phyloP scores from a whole-genome alignment of 768 basidiomycete species.

The Mrakia frigida region DNA sequence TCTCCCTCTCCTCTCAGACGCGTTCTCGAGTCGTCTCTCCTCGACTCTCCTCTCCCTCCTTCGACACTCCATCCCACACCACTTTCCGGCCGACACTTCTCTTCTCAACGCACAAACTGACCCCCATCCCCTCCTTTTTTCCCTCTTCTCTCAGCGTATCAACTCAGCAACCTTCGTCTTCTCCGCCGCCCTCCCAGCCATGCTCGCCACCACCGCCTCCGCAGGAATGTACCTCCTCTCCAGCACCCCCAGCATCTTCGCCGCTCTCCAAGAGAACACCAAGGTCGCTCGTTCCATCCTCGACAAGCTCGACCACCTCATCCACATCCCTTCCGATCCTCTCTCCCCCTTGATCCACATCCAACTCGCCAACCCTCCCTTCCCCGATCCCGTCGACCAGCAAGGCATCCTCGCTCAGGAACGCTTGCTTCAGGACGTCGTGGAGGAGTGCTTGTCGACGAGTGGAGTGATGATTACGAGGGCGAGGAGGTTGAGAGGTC shows the following conservation, averaged over 20 bases:
- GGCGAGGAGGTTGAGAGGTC: constrained; percentile 71
- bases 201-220: constrained; percentile 80
- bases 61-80: not conserved
- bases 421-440: constrained; percentile 76
- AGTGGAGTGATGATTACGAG: constrained; percentile 75
- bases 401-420: constrained; percentile 62
- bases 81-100: no score
- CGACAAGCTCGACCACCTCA: constrained; percentile 62
- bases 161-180: constrained; percentile 94
- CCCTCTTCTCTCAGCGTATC: constrained; percentile 60
- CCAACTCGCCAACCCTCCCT: constrained; percentile 48
- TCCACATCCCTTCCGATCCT: constrained; percentile 78
- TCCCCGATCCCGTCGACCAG: constrained; percentile 51
- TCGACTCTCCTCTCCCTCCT: constrained; percentile 21
- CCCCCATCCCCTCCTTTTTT: constrained; percentile 2
- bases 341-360: constrained; percentile 87
- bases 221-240: constrained; percentile 76
- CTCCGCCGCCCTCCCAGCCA: constrained; percentile 87
- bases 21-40: no score
- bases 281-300: constrained; percentile 70
- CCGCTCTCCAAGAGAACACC: constrained; percentile 73
- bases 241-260: constrained; percentile 67
- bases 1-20: no score
- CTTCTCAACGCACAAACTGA: not conserved
- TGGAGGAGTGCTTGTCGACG: constrained; percentile 74